Base-by-base conservation (phyloP, 345 rosid genomes). In the Dimocarpus longan region DNA sequence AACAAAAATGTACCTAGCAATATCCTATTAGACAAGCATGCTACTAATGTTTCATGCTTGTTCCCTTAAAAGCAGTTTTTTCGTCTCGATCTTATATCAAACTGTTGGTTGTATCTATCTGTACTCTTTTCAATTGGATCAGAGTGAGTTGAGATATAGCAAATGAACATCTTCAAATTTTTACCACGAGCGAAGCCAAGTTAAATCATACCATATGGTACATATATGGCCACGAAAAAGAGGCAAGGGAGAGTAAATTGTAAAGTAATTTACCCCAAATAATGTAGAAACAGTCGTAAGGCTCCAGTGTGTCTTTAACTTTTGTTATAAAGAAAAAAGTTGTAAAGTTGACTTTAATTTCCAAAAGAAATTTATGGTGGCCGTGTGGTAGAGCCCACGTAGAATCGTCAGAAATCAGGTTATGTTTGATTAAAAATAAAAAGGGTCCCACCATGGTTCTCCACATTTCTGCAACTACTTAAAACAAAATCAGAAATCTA, bases 311-410 rank as follows among this genome's bases (percentile, higher is more conserved):
- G 11, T 18, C 24, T 32, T 46, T 57, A 57, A n/a, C 22, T n/a
- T 57, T 57, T 57, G 22, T n/a, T 52, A 10, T 13, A 57, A 18
- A 15, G 3, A 40, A 40, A 43, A 44, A 70, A 54, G 46, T 8
- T 57, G 22, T 57, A 57, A 63, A 46, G 22, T 46, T 4, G 6
- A 64, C 39, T 7, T 59, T 44, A n/a, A 11, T 28, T 22, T 63
- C 12, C 21, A 43, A 28, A 8, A 37, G 13, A 71, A 65, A 11
- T 67, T 70, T 57, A 57, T n/a, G 68, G 62, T 70, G 74, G 74
- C 59, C 73, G 73, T 84, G 86, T 66, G 82, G 69, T 67, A 70
- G 79, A 68, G 74, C 75, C 76, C 73, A 42, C 74, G 7, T 75
- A 54, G 19, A 44, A 60, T 67, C 18, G 18, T 60, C 48, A 46